These are phyloP conservation scores for Aurinia saxatilis DNA, from an alignment of 345 rosid species.

Conservation along the genomic window DNA sequence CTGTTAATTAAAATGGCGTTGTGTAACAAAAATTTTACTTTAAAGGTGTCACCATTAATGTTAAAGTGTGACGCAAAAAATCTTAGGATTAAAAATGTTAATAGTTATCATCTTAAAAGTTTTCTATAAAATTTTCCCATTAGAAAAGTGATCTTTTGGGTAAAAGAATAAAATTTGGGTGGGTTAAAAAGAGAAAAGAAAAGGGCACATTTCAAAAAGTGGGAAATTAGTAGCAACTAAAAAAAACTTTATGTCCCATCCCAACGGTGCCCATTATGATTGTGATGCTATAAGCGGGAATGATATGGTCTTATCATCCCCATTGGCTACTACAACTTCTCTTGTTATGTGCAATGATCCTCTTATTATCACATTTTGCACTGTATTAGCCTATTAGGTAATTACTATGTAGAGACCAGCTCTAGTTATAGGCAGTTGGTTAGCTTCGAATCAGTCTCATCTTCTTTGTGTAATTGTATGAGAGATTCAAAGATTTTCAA, in stretches of 20 bases:
- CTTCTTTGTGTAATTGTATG: too few relatives aligned
- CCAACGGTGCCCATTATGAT: conserved; percentile 22
- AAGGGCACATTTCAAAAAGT: conserved; percentile 37
- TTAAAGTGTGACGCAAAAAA: too few relatives aligned
- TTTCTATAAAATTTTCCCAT: too few relatives aligned
- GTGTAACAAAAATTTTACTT: too few relatives aligned
- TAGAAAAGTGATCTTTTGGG: neutral
- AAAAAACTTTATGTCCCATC: conserved; percentile 23
- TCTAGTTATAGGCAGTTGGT: too few relatives aligned
- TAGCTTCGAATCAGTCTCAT: too few relatives aligned
- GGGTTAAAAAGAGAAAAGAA: conserved; percentile 1
- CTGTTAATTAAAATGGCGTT: too few relatives aligned
- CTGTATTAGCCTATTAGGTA: neutral
- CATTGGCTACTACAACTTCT: neutral
- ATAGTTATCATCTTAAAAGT: too few relatives aligned
- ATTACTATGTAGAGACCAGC: neutral
- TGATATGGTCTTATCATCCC: neutral
- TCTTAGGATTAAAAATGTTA: too few relatives aligned
- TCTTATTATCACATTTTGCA: neutral
- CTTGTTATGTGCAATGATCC: neutral
- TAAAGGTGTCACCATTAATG: too few relatives aligned
- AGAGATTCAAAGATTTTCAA: too few relatives aligned
- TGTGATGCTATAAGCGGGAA: neutral
- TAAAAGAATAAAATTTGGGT: neutral
- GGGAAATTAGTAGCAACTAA: neutral